Base-by-base conservation (phyloP, 768 basidiomycete species). In the Hygrocybe punicea region DNA sequence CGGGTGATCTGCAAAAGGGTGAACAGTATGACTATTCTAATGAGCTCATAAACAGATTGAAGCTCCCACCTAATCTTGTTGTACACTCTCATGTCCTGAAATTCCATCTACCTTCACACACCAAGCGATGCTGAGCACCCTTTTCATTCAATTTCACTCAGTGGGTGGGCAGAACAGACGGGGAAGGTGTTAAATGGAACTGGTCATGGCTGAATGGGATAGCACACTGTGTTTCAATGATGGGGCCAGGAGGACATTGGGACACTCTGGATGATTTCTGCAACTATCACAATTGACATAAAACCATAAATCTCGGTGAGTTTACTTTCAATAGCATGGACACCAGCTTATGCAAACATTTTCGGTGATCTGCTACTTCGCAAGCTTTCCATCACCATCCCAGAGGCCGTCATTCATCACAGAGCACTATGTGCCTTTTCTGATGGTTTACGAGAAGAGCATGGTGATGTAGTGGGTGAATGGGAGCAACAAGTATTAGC, bases 121-220 rank as follows among this genome's bases (percentile, higher is more conserved):
- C 52, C 3, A 19, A 56, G 23, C 57, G 58, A 16, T 70, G 69
- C 50, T 59, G n/a, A n/a, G n/a, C n/a, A n/a, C n/a, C n/a, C n/a
- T n/a, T n/a, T n/a, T n/a, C n/a, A n/a, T n/a, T n/a, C n/a, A n/a
- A n/a, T n/a, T n/a, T n/a, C n/a, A n/a, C n/a, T n/a, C n/a, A n/a
- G n/a, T n/a, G n/a, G n/a, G 62, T 65, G 17, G 71, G 70, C 6
- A 60, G 67, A 1, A 70, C 65, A 5, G 70, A 73, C 58, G 71
- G 76, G 0, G 74, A 78, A 51, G 72, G 60, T 0, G 63, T 71
- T 0, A 74, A 79, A 48, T 51, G 65, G 0, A 63, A 62, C 3
- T 78, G 76, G 77, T 59, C 70, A 1, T 58, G 55, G 56, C 47
- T 65, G 6, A 68, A 65, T 47, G 47, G 45, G 7, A 49, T 46